Evolutionary conservation across 2,329 filamentous ascomycete species (phyloP), one percentile per base, ranked within the genome.

Genomic region (Ophiostoma novo-ulmi): DNA sequence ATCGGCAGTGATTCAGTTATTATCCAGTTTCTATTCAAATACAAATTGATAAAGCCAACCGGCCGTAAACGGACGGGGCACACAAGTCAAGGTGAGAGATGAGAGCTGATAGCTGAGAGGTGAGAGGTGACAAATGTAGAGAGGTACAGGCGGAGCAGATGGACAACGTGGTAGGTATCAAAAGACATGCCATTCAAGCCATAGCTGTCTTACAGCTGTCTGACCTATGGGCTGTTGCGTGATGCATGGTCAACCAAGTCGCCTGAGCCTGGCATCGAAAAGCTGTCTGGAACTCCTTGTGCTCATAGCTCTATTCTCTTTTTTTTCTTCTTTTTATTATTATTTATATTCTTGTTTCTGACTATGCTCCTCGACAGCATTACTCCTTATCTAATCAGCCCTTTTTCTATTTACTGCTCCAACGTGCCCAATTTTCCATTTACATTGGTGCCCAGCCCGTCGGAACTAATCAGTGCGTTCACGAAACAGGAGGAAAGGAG

Each of bases 31-130:
- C 31, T 31, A 31, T 31, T 31, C 31, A 31, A 31, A 31, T 31
- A 31, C 31, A 31, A 3, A 31, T 17, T 44, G 41, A 44, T 17
- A 44, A 44, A 17, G 31, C 31, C 41, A 17, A 10, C 38, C 13
- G 44, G 55, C 31, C 31, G 58, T 36, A 64, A 64, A 64, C 63
- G 58, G 58, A 35, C 20, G 38, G 20, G 38, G n/a, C n/a, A 13
- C 48, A 66, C 63, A 20, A 64, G 38, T 3, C 35, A 22, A 66
- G 35, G 36, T 41, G 35, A 41, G 63, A 66, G 63, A 36, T 41
- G 63, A 66, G 36, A 66, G 63, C 0, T 65, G 63, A 65, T 6
- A 66, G 36, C 6, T 66, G 63, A 65, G 63, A 65, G 35, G 17
- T 39, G 63, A 66, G 20, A 66, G 44, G 44, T 48, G 20, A n/a